Evolutionary conservation across 2,329 filamentous ascomycete genomes (phyloP).

Genomic region (Penicillium hesseltinei): DNA sequence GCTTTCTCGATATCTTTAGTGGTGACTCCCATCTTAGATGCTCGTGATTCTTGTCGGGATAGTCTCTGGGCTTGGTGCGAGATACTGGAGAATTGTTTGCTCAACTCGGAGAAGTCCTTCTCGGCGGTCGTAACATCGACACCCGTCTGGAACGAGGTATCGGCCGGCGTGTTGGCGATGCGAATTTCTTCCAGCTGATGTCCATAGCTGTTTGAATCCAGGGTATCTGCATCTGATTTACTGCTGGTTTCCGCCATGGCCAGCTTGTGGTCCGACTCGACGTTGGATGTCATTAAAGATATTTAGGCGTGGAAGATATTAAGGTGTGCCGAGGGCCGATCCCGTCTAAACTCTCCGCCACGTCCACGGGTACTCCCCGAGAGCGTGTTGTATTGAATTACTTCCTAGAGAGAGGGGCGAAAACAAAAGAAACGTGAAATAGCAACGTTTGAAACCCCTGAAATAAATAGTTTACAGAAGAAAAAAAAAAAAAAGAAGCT

Average conservation of each 20-base stretch:
- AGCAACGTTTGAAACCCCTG: background rate
- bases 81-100: slow-evolving; percentile 38
- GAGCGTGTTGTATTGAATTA: background rate
- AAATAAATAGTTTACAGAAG: background rate
- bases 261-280: slow-evolving; percentile 23
- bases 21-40: slow-evolving; percentile 24
- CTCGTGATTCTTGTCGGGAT: slow-evolving; percentile 34
- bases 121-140: slow-evolving; percentile 49
- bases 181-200: slow-evolving; percentile 30
- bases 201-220: slow-evolving; percentile 29
- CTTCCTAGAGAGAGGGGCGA: no score
- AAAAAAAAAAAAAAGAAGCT: background rate
- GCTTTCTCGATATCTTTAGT: slow-evolving; percentile 60
- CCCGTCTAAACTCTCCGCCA: background rate
- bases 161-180: slow-evolving; percentile 33
- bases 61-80: slow-evolving; percentile 38
- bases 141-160: slow-evolving; percentile 36
- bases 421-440: background rate
- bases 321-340: background rate
- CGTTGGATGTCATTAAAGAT: background rate
- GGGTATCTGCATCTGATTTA: slow-evolving; percentile 31
- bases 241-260: slow-evolving; percentile 13
- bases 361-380: background rate
- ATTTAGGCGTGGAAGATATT: background rate
- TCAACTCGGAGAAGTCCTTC: slow-evolving; percentile 44